These are phyloP conservation scores for barrel medic (Medicago truncatula) DNA, from an alignment of 306 rosid species.

Conservation along the genomic window DNA sequence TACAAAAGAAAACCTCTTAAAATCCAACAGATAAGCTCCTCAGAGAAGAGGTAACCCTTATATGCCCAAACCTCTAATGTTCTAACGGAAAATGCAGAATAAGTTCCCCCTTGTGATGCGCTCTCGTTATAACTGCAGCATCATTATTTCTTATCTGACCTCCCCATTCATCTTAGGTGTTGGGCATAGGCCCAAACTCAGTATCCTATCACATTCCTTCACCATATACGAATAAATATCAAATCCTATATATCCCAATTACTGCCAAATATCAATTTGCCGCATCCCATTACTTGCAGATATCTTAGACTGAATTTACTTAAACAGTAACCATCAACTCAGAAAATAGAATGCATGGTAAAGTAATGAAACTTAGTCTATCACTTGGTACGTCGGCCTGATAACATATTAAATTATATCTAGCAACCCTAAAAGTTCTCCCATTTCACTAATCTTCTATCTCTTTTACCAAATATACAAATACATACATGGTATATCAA, in stretches of 20 bases:
- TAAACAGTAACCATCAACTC: background rate
- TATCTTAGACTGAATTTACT: no score
- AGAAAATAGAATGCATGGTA: conserved; percentile 5
- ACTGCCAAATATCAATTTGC: conserved; percentile 6
- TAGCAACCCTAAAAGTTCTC: conserved; percentile 10
- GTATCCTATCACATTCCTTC: conserved; percentile 12
- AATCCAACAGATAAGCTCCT: background rate
- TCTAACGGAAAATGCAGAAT: background rate
- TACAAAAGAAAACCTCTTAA: background rate
- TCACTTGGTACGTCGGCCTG: conserved; percentile 26
- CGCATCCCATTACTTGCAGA: conserved; percentile 36
- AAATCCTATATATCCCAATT: conserved; percentile 8
- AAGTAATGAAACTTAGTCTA: conserved; percentile 29
- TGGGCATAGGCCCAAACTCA: background rate
- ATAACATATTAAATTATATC: conserved; percentile 27
- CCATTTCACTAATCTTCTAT: conserved; percentile 13
- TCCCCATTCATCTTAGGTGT: conserved; percentile 1
- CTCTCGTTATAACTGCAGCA: background rate
- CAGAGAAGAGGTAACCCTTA: background rate
- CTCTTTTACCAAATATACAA: conserved; percentile 36
- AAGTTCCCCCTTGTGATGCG: background rate
- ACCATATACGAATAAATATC: conserved; percentile 28
- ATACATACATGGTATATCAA: conserved; percentile 4
- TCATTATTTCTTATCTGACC: background rate
- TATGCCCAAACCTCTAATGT: background rate